A percentile compares a stretch with the other conserved stretches of the same genome.
Conservation (phyloP, 2,329 filamentous ascomycete genomes). For the Sporothrix variecibatus region DNA sequence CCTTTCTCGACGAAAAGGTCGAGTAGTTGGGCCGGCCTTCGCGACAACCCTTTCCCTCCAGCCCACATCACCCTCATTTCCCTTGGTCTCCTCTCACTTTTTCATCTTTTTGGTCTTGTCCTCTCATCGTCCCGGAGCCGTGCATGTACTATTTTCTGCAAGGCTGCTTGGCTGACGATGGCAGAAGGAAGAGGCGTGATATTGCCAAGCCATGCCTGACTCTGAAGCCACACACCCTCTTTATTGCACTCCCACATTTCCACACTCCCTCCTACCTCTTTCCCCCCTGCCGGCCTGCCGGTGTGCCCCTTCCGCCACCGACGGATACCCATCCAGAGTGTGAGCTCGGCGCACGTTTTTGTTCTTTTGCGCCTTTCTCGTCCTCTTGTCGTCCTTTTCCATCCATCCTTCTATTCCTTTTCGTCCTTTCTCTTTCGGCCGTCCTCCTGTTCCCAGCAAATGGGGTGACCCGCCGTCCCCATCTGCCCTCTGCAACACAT, state of each 20-base stretch:
- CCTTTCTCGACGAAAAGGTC: not conserved
- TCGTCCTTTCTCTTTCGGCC: not conserved
- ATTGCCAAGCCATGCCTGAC: not conserved
- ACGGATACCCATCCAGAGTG: slow-evolving; percentile 20
- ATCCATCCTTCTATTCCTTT: not conserved
- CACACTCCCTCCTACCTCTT: not conserved
- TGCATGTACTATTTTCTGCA: not conserved
- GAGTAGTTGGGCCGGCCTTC: not conserved
- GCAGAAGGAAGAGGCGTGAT: not conserved
- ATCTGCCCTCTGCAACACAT: not conserved
- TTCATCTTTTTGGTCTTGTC: not conserved
- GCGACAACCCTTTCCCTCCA: not conserved
- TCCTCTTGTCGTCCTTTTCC: not conserved
- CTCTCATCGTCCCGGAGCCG: not conserved
- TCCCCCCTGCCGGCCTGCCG: not conserved
- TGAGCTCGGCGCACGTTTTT: slow-evolving; percentile 15
- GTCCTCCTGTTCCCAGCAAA: not conserved
- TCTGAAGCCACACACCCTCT: not conserved
- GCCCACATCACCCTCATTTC: not conserved
- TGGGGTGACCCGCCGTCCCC: not conserved
- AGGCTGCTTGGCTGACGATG: not conserved
- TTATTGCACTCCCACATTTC: not conserved
- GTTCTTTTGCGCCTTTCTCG: not conserved
- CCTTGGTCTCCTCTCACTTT: not conserved
- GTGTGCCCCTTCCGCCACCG: slow-evolving; percentile 19